Evolutionary conservation across 1,139 yeast species (phyloP).

Genomic region (Kazachstania sp.): DNA sequence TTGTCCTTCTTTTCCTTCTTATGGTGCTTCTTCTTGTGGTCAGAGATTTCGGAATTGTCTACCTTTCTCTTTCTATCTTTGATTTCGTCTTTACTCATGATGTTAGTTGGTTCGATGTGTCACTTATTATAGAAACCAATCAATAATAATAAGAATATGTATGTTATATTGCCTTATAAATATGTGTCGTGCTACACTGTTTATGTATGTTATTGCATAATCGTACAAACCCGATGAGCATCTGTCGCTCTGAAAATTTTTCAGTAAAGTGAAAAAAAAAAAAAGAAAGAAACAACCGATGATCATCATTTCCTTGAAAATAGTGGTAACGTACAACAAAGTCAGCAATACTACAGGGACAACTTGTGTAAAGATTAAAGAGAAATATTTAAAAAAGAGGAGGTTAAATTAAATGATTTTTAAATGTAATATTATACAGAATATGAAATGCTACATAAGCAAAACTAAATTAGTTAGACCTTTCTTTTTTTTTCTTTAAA

Average conservation of each 20-base stretch:
- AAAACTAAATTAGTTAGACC: background rate
- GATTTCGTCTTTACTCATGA: conserved; percentile 40
- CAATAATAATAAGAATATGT: background rate
- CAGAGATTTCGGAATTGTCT: conserved; percentile 25
- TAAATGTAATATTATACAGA: conserved; percentile 2
- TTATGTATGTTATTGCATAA: background rate
- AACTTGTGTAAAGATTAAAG: too few relatives aligned
- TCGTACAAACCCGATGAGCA: background rate
- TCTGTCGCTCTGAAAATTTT: background rate
- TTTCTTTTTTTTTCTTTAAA: background rate
- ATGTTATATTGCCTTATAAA: too few relatives aligned
- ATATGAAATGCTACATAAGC: conserved; percentile 2
- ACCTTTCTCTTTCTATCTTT: conserved; percentile 28
- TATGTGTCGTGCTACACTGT: background rate
- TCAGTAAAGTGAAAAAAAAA: background rate
- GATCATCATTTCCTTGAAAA: background rate
- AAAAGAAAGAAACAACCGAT: background rate
- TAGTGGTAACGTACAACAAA: background rate
- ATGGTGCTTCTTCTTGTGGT: conserved; percentile 28
- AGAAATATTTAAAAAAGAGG: background rate
- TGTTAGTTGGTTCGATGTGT: background rate
- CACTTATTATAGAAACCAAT: background rate
- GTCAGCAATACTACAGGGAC: too few relatives aligned
- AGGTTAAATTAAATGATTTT: background rate
- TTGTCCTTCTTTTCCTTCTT: conserved; percentile 31